Conservation (phyloP, 345 rosid genomes). For the Hirschfeldia incana region DNA sequence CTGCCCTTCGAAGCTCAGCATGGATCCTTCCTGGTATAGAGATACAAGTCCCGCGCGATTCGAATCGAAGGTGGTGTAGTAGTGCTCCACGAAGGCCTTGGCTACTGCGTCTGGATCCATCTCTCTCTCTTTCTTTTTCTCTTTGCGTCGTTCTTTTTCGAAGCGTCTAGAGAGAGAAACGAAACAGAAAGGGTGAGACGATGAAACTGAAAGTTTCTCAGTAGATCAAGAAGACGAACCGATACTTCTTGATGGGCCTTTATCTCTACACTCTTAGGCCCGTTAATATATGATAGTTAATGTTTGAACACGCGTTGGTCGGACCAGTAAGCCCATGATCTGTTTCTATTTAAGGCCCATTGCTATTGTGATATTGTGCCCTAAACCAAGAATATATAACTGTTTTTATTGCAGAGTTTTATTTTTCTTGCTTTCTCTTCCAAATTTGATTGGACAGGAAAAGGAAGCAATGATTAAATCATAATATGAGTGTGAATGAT, state of each 20-base stretch:
- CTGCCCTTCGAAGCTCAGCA: conserved; percentile 94
- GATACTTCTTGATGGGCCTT: background rate
- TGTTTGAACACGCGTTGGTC: background rate
- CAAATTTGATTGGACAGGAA: conserved; percentile 20
- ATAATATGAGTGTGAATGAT: conserved; percentile 19
- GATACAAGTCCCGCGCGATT: conserved; percentile 62
- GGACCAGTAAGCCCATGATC: background rate
- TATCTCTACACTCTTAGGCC: background rate
- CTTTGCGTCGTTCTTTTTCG: conserved; percentile 7
- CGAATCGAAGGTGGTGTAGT: conserved; percentile 79
- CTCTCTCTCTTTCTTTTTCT: background rate
- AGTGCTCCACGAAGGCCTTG: conserved; percentile 92
- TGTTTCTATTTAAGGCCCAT: background rate
- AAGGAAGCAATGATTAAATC: conserved; percentile 2
- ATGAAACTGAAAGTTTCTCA: background rate
- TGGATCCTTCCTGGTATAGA: conserved; percentile 79
- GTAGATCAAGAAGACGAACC: background rate
- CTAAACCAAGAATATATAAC: conserved; percentile 16
- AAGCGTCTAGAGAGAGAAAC: background rate
- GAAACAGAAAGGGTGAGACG: conserved; percentile 4
- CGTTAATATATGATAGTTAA: background rate
- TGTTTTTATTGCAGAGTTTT: conserved; percentile 32
- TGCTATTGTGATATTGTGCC: conserved; percentile 1
- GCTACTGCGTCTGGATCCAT: conserved; percentile 91
- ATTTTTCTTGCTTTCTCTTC: conserved; percentile 1